These are phyloP conservation scores for Colletotrichum acutatum DNA, from an alignment of 2,329 filamentous ascomycete species.

Conservation along the genomic window DNA sequence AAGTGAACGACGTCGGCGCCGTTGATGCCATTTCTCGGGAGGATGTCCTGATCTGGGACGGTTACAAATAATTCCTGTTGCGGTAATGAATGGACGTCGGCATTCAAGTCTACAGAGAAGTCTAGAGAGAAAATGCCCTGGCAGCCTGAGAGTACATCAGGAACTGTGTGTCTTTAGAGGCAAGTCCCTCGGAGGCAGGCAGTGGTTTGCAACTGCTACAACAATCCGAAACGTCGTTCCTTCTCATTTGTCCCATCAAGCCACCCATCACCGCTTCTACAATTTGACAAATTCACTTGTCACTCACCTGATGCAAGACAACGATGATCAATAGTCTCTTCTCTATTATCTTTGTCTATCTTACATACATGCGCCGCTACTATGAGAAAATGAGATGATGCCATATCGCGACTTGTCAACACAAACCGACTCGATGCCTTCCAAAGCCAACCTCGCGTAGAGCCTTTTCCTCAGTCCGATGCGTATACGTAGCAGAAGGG, in stretches of 20 bases:
- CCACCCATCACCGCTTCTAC: not conserved
- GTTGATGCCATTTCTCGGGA: not conserved
- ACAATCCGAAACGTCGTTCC: not conserved
- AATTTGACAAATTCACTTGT: not conserved
- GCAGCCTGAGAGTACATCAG: not conserved
- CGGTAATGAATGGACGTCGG: not conserved
- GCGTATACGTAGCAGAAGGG: constrained; percentile 58
- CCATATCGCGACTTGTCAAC: not conserved
- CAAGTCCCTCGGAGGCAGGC: too few relatives aligned
- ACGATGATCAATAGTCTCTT: not conserved
- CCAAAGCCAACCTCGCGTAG: not conserved
- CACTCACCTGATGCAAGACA: not conserved
- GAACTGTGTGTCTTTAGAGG: too few relatives aligned
- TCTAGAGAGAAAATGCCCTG: not conserved
- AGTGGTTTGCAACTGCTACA: not conserved
- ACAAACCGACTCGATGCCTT: too few relatives aligned
- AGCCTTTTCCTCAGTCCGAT: not conserved
- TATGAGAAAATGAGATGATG: not conserved
- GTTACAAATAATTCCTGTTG: not conserved
- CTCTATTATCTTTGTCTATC: not conserved
- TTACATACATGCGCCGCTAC: not conserved
- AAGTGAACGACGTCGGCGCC: constrained; percentile 54
- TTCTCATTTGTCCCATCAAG: not conserved
- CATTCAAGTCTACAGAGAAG: not conserved
- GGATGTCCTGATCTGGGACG: not conserved